Evolutionary conservation across 225 moss, liverwort and hornwort genomes (phyloP).

Genomic region (Marchantia paleacea): DNA sequence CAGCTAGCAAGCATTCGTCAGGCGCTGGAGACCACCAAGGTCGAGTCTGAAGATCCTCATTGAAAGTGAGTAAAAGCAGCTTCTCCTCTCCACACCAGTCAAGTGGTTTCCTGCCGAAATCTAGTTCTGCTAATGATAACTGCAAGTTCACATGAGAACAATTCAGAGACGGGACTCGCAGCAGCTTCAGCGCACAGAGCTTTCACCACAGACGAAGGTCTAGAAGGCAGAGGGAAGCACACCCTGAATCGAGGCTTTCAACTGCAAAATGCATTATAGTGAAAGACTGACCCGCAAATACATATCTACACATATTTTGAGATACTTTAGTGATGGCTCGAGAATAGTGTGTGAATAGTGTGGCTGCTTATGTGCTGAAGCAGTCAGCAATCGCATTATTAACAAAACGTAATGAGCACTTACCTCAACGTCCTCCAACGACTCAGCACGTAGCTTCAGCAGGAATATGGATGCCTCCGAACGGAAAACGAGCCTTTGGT

Average conservation of each 20-base stretch:
- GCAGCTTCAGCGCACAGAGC: too few relatives aligned
- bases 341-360: not conserved
- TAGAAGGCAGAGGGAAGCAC: not conserved
- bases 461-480: slow-evolving; percentile 69
- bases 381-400: not conserved
- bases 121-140: slow-evolving; percentile 51
- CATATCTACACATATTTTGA: not conserved
- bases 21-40: slow-evolving; percentile 97
- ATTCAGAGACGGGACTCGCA: not conserved
- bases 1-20: slow-evolving; percentile 48
- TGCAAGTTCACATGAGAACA: slow-evolving; percentile 12
- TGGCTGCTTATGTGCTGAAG: not conserved
- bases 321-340: not conserved
- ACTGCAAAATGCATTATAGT: not conserved
- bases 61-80: slow-evolving; percentile 60
- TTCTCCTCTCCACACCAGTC: slow-evolving; percentile 59
- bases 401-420: not conserved
- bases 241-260: not conserved
- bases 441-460: slow-evolving; percentile 61
- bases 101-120: slow-evolving; percentile 63
- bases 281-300: not conserved
- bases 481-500: slow-evolving; percentile 73
- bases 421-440: slow-evolving; percentile 75
- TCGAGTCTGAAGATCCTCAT: slow-evolving; percentile 85
- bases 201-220: too few relatives aligned